Conservation (phyloP, 140 eudicot genomes). For the Eryngium alpinum region DNA sequence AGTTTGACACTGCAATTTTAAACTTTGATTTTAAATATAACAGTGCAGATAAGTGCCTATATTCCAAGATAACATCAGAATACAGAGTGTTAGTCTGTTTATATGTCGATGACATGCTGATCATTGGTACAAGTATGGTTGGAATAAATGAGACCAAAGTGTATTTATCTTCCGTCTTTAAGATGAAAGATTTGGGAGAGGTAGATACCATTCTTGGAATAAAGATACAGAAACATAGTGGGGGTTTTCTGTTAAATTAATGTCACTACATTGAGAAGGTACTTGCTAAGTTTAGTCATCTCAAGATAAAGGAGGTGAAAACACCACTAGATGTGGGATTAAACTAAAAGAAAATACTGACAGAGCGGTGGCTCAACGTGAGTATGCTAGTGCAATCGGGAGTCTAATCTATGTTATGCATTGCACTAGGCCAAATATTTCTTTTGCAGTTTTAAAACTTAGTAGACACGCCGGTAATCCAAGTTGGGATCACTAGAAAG, state of each 20-base stretch:
- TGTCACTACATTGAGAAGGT: conserved; percentile 3
- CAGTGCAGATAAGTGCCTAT: conserved; percentile 15
- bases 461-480: conserved; percentile 1
- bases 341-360: background rate
- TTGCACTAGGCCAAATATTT: conserved; percentile 12
- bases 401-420: background rate
- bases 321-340: background rate
- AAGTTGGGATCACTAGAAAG: conserved; percentile 11
- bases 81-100: background rate
- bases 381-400: conserved; percentile 13
- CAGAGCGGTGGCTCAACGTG: background rate
- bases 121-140: background rate
- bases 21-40: background rate
- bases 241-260: background rate
- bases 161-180: background rate
- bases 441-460: conserved; percentile 8
- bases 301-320: background rate
- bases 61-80: background rate
- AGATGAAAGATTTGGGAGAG: too few relatives aligned
- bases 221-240: background rate
- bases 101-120: too few relatives aligned
- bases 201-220: conserved; percentile 1
- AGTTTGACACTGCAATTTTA: background rate
- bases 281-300: background rate
- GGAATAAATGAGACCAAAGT: background rate